Evolutionary conservation across 305 asterid genomes (phyloP).

Genomic region (Solanum chacoense): DNA sequence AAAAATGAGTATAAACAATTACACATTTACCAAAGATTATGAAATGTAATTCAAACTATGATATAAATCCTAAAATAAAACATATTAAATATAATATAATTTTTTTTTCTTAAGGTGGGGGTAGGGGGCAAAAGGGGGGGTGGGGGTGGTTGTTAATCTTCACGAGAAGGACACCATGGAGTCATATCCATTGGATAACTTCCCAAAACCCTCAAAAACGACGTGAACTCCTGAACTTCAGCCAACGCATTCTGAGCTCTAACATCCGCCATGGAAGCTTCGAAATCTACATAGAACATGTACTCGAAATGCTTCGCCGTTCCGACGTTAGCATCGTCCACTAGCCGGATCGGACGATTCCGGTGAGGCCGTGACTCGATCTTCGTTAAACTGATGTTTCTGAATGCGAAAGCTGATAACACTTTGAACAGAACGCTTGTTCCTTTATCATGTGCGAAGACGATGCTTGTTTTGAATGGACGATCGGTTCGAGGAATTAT

Average conservation of each 20-base stretch:
- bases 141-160: not conserved
- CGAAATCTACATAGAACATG: constrained; percentile 74
- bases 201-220: constrained; percentile 75
- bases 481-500: constrained; percentile 69
- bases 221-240: constrained; percentile 74
- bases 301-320: constrained; percentile 83
- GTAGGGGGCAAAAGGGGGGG: not conserved
- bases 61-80: not conserved
- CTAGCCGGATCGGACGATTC: constrained; percentile 47
- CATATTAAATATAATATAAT: not conserved
- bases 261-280: constrained; percentile 85
- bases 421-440: constrained; percentile 75
- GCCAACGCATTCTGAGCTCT: constrained; percentile 81
- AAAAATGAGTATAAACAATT: not conserved
- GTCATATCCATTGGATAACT: constrained; percentile 97
- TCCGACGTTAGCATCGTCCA: constrained; percentile 57
- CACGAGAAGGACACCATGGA: constrained; percentile 62
- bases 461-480: constrained; percentile 86
- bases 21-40: not conserved
- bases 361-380: constrained; percentile 82
- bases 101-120: not conserved
- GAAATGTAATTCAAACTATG: not conserved
- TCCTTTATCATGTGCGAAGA: constrained; percentile 72
- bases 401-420: constrained; percentile 64
- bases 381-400: constrained; percentile 65